These are phyloP conservation scores for Podila epigama DNA, from an alignment of 192 early-diverging fungal species.

Conservation along the genomic window DNA sequence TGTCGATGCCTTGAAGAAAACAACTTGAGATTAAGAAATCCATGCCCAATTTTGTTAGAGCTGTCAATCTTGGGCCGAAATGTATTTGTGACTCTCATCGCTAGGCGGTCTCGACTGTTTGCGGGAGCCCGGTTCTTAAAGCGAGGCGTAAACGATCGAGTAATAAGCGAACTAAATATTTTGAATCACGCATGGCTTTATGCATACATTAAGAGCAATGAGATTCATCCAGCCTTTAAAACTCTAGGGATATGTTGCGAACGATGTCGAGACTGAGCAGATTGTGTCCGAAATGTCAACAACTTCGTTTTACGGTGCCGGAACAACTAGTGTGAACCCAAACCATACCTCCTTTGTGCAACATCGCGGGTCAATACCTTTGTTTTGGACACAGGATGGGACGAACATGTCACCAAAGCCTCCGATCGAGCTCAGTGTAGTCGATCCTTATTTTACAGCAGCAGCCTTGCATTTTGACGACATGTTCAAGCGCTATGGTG, in stretches of 20 bases:
- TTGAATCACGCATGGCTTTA: too few species aligned
- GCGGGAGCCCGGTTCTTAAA: constrained; percentile 97
- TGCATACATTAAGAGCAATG: too few species aligned
- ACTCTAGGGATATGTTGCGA: constrained; percentile 91
- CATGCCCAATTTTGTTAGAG: constrained; percentile 49
- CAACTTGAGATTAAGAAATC: neutral
- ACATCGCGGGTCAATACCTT: constrained; percentile 95
- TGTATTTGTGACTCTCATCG: constrained; percentile 93
- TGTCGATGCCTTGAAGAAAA: too few species aligned
- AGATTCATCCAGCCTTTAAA: neutral
- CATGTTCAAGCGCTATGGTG: constrained; percentile 91
- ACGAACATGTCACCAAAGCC: constrained; percentile 95
- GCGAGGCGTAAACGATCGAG: constrained; percentile 91
- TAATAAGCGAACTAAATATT: constrained; percentile 19
- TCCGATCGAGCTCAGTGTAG: constrained; percentile 87
- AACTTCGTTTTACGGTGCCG: constrained; percentile 82
- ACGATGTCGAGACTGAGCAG: constrained; percentile 99
- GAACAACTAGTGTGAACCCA: constrained; percentile 65
- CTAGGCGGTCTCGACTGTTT: constrained; percentile 91
- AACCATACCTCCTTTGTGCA: constrained; percentile 94
- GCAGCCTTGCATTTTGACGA: constrained; percentile 94
- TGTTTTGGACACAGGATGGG: constrained; percentile 95
- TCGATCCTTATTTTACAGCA: constrained; percentile 93
- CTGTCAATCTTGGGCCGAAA: constrained; percentile 92
- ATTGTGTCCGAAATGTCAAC: constrained; percentile 92